Evolutionary conservation across 208 protist genomes (phyloP), one percentile per base, ranked within the genome.

Genomic region (Lotmaria passim): DNA sequence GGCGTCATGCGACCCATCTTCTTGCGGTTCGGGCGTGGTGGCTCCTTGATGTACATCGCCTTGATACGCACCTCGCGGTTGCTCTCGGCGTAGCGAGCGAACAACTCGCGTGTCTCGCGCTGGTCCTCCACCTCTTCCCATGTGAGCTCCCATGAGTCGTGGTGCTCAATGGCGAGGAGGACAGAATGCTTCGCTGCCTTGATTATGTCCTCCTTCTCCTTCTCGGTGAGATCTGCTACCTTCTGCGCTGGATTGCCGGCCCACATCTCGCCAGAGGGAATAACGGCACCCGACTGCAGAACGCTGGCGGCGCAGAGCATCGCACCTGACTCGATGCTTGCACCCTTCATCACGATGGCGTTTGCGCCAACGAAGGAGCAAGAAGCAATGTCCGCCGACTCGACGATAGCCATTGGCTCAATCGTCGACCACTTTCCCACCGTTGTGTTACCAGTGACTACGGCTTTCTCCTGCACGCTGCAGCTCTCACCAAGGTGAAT

Each of bases 211-310:
- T 96, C 89, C 58, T 89, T 76, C 41, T 96, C 92, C 38, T 93
- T 90, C 68, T 96, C 89, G 17, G 90, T 93, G 23, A 98, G 78
- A 52, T 95, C 79, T 7, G 79, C 82, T 43, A 96, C 69, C 56
- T 96, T 95, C 62, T 97, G 82, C 10, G 93, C 92, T 24, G 94
- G 94, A 68, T 95, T 95, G 8, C 94, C 94, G 7, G 90, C 80
- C 91, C 94, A 98, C 80, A 98, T 90, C 79, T 97, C 91, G 23
- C 94, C 94, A 38, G 89, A 93, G 24, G 94, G 94, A 58, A 98
- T 93, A 43, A 92, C 75, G 3, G 87, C 87, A 51, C 87, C 90
- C 10, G 87, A 73, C 69, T 95, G 88, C 36, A 98, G 77, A 28
- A 98, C 91, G 48, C 91, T 91, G 7, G 86, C 90, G 15, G 93